These are phyloP conservation scores for Globisporangium nagaii DNA, from an alignment of 352 stramenopile genomes.

Conservation along the genomic window DNA sequence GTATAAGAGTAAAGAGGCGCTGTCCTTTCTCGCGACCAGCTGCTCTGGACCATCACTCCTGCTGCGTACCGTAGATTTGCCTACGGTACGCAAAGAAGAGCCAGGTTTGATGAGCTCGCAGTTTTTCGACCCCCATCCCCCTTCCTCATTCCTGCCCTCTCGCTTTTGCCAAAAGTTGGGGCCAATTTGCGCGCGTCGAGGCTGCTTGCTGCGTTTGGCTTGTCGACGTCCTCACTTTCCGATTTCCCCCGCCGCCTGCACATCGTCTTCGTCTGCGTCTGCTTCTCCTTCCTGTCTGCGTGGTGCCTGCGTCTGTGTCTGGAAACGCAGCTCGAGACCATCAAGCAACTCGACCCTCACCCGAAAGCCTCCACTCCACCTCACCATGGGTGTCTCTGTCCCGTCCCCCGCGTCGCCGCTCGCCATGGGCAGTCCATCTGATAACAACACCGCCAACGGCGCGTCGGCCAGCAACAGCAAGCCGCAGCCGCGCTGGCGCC, in stretches of 20 bases:
- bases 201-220: not conserved
- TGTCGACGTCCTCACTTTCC: not conserved
- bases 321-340: not conserved
- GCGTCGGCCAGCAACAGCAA: not conserved
- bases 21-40: not conserved
- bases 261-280: not conserved
- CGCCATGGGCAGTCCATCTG: not conserved
- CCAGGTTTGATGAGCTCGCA: not conserved
- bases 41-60: not conserved
- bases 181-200: not conserved
- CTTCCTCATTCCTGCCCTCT: not conserved
- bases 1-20: too few relatives aligned
- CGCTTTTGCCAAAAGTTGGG: not conserved
- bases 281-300: not conserved
- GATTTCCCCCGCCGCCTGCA: not conserved
- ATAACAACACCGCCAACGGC: not conserved
- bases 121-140: not conserved
- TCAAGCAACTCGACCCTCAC: too few relatives aligned
- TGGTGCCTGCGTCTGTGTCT: not conserved
- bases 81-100: constrained; percentile 11
- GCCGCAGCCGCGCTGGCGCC: constrained; percentile 49
- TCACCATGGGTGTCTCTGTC: constrained; percentile 7
- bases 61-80: not conserved
- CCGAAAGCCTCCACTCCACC: not conserved
- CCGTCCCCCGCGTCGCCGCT: constrained; percentile 3